Evolutionary conservation across 1,139 yeast genomes (phyloP).

Genomic region (Suhomyces anneliseae): DNA sequence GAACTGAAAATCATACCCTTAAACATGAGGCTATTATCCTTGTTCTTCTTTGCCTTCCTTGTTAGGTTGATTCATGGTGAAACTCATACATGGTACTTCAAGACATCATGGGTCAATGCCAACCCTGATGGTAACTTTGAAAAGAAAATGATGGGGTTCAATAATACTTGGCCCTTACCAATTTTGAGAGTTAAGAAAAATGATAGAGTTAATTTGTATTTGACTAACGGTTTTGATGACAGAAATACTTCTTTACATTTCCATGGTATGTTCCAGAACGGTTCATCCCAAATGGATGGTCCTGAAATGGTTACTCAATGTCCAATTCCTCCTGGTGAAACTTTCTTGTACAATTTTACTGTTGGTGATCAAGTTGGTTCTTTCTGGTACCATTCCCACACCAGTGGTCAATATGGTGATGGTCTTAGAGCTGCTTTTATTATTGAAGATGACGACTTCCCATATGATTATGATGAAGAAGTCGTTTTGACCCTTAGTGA

Average conservation of each 20-base stretch:
- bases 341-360: conserved; percentile 75
- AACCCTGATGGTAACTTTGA: conserved; percentile 75
- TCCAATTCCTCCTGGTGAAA: conserved; percentile 75
- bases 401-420: conserved; percentile 83
- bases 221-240: conserved; percentile 67
- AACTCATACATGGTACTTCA: conserved; percentile 69
- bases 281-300: conserved; percentile 78
- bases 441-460: conserved; percentile 57
- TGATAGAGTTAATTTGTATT: conserved; percentile 68
- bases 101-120: conserved; percentile 65
- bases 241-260: conserved; percentile 79
- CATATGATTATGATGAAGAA: conserved; percentile 73
- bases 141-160: conserved; percentile 74
- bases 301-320: conserved; percentile 86
- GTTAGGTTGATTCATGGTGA: conserved; percentile 37
- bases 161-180: conserved; percentile 87
- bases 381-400: conserved; percentile 95
- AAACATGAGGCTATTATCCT: conserved; percentile 20
- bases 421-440: conserved; percentile 85
- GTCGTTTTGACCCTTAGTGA: conserved; percentile 67
- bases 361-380: conserved; percentile 81
- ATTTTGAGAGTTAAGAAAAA: conserved; percentile 67
- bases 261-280: conserved; percentile 88
- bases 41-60: conserved; percentile 19
- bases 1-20: neutral